phyloP scores from a whole-genome alignment of 129 eudicot species.

The Logfia minima region DNA sequence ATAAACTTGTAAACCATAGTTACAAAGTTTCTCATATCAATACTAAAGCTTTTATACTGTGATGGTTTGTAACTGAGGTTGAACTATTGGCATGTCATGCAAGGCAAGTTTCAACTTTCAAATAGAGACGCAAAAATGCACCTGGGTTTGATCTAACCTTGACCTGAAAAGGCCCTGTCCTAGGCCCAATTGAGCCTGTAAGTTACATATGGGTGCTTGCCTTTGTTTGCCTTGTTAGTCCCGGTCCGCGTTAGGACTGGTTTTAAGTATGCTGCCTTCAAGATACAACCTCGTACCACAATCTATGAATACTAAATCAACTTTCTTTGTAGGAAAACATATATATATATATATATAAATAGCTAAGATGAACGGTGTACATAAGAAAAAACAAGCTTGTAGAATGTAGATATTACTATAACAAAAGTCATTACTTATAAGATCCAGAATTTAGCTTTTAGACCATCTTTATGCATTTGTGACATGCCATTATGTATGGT shows the following conservation, averaged over 20 bases:
- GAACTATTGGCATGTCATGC: neutral
- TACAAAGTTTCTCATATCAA: neutral
- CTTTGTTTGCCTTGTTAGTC: neutral
- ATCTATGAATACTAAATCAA: neutral
- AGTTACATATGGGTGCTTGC: neutral
- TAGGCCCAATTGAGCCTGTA: neutral
- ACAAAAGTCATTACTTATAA: neutral
- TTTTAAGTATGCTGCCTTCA: neutral
- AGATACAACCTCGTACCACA: neutral
- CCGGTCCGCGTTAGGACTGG: neutral
- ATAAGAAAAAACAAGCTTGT: neutral
- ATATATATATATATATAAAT: neutral
- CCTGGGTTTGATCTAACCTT: neutral
- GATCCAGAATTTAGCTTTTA: neutral
- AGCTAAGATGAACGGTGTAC: neutral
- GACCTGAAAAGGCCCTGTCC: neutral
- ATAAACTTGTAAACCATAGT: neutral
- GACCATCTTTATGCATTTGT: neutral
- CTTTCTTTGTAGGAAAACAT: neutral
- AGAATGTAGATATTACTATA: neutral
- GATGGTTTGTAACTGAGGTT: neutral
- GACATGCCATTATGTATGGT: neutral
- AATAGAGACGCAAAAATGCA: neutral
- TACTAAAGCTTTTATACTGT: neutral
- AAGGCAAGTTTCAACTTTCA: neutral